phyloP scores from a whole-genome alignment of 345 rosid species.

The Physaria fendleri region DNA sequence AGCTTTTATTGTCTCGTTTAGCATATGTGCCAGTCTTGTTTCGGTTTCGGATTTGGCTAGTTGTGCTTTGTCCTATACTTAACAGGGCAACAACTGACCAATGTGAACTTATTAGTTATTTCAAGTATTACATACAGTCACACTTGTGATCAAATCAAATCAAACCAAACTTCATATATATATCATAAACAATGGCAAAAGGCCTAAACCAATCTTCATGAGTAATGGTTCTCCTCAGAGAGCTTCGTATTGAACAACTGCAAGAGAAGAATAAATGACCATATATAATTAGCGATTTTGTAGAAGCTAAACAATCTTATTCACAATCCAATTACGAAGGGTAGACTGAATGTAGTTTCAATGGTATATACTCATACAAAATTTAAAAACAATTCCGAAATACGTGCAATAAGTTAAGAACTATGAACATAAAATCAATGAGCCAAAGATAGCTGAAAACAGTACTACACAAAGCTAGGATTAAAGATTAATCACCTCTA shows the following conservation, averaged over 20 bases:
- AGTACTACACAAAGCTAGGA: not conserved
- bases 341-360: not conserved
- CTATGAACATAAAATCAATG: not conserved
- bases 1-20: no score
- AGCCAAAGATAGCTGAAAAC: not conserved
- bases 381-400: no score
- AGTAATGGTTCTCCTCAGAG: conserved; percentile 30
- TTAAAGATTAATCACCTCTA: conserved; percentile 36
- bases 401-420: not conserved
- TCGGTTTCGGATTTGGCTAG: no score
- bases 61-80: no score
- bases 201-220: no score
- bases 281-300: conserved; percentile 10
- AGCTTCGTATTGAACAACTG: conserved; percentile 69
- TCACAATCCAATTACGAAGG: not conserved
- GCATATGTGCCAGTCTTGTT: no score
- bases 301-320: no score
- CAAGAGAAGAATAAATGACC: conserved; percentile 15
- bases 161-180: no score
- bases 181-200: no score
- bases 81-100: no score
- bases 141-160: not conserved
- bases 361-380: not conserved
- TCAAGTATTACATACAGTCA: not conserved
- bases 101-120: not conserved